phyloP scores from a whole-genome alignment of 2,329 filamentous ascomycete genomes.

The Cordyceps tenuipes region DNA sequence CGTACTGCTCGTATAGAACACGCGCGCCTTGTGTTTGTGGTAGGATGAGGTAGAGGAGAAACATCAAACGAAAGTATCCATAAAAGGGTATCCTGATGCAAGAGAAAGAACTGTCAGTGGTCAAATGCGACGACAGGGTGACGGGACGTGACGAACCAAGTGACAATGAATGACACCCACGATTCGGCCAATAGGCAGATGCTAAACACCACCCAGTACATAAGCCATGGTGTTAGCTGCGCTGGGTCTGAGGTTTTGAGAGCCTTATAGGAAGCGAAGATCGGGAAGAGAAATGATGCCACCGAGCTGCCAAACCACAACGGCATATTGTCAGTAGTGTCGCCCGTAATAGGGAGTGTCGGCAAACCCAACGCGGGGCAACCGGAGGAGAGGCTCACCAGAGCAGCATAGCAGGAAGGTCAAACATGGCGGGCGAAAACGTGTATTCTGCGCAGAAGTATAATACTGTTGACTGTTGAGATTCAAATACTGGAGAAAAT shows the following conservation, averaged over 20 bases:
- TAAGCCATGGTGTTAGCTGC: constrained; percentile 91
- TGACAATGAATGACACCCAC: constrained; percentile 78
- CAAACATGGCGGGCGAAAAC: constrained; percentile 53
- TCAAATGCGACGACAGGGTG: not conserved
- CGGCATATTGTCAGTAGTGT: constrained; percentile 9
- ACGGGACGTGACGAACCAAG: constrained; percentile 48
- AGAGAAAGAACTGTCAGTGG: not conserved
- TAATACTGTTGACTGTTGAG: not conserved
- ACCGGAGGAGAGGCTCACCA: constrained; percentile 49
- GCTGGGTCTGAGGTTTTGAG: constrained; percentile 86
- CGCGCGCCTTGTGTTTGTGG: constrained; percentile 93
- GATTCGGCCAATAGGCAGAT: constrained; percentile 75
- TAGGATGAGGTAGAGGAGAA: constrained; percentile 91
- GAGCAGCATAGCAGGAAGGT: constrained; percentile 67
- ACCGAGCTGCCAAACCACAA: constrained; percentile 54
- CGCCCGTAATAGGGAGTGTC: constrained; percentile 5
- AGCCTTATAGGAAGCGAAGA: constrained; percentile 97
- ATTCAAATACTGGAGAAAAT: not conserved
- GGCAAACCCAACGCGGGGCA: constrained; percentile 16
- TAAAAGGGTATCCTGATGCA: constrained; percentile 75
- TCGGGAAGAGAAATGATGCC: constrained; percentile 84
- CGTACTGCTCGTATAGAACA: constrained; percentile 71
- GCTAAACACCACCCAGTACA: constrained; percentile 96
- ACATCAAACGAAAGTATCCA: constrained; percentile 76
- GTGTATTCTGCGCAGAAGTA: not conserved